Base-by-base conservation (phyloP, 2,329 filamentous ascomycete genomes). In the Ambrosiella xylebori region DNA sequence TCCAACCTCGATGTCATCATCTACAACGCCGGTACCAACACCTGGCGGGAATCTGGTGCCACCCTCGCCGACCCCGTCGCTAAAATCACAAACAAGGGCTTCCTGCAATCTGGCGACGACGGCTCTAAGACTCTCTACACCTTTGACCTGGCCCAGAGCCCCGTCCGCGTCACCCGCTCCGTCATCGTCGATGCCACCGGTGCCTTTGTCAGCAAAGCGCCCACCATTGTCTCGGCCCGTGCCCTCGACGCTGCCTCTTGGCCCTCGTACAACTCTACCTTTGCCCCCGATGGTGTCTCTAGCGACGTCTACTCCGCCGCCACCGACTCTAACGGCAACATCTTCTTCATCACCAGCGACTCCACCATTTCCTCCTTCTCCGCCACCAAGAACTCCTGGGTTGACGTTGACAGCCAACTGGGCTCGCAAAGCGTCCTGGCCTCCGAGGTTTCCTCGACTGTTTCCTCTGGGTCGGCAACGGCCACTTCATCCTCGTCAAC, bases 271-370 rank as follows among this genome's bases (percentile, higher is more conserved):
- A 90, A 96, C 69, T 76, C 73, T 56, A 85, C 82, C 0, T 70
- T 83, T 47, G 90, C 86, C 0, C 86, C 90, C 0, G 77, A 71
- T 1, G 65, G 61, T 1, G 73, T 70, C 7, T 80, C 75, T 5
- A 78, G 89, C 63, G 74, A 74, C n/a, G 79, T 81, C 52, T 94
- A 81, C 65, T 84, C 86, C 0, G 68, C 95, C 13, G 86, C 89
- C 0, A 78, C 84, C 64, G 82, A 80, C 61, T 65, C 76, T 1
- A 70, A 78, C 62, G 86, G 85, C 2, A 71, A 84, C 62, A 79
- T 91, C 1, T 85, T 93, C 12, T 81, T 95, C 61, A 81, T 84
- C n/a, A 87, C 89, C 50, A 89, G 89, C 35, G 81, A 78, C 63
- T 69, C 73, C 5, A 71, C 84, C 0, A 66, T 97, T 4, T 80